Conservation (phyloP, 257 asterid genomes). For the Euphrasia confusa region DNA sequence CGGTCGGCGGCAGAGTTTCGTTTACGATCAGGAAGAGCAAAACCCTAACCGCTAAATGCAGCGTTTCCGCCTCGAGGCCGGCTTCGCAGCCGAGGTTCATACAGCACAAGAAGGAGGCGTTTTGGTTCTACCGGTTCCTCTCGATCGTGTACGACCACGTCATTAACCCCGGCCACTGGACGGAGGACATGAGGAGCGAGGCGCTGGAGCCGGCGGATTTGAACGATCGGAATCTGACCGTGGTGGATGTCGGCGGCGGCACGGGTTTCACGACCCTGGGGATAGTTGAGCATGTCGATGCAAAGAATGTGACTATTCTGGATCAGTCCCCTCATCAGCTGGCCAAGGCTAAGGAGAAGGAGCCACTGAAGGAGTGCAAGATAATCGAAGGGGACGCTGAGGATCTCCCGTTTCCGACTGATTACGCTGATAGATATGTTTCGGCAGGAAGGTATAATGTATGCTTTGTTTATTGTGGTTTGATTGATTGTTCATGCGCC, state of each 20-base stretch:
- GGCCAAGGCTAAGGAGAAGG: conserved; percentile 86
- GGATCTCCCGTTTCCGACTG: conserved; percentile 85
- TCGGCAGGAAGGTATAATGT: conserved; percentile 82
- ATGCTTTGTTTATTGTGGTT: conserved; percentile 10
- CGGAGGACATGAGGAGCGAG: conserved; percentile 95
- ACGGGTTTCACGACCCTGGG: conserved; percentile 95
- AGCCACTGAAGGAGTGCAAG: conserved; percentile 78
- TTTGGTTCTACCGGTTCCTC: conserved; percentile 86
- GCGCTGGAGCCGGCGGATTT: conserved; percentile 97
- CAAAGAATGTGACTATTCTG: conserved; percentile 94
- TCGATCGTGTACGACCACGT: conserved; percentile 92
- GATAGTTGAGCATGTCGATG: conserved; percentile 79
- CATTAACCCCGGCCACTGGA: conserved; percentile 97
- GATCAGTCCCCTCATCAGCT: conserved; percentile 99
- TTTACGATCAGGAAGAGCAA: conserved; percentile 24
- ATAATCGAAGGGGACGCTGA: conserved; percentile 94
- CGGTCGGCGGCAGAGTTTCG: conserved; percentile 32
- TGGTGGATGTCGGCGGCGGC: conserved; percentile 96
- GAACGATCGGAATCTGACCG: conserved; percentile 42
- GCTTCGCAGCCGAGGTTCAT: conserved; percentile 91
- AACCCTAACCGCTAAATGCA: conserved; percentile 54
- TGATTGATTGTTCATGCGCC: not conserved
- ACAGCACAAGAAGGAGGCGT: conserved; percentile 94
- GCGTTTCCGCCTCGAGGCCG: conserved; percentile 65
- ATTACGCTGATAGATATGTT: conserved; percentile 68